Evolutionary conservation across 2,329 filamentous ascomycete genomes (phyloP).

Genomic region (Rhexocercosporidium sp.): DNA sequence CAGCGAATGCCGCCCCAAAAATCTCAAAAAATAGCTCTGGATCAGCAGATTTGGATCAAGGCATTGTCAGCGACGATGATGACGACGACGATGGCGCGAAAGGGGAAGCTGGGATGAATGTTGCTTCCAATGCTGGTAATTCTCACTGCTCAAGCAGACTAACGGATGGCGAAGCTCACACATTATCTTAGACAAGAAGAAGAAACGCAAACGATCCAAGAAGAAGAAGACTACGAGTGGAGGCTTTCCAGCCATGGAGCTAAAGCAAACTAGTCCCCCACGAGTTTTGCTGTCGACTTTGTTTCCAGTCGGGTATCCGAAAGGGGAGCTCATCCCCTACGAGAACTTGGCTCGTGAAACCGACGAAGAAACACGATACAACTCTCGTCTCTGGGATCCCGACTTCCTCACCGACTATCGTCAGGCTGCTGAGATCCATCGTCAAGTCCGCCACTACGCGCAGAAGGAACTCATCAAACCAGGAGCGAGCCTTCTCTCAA

Average conservation of each 20-base stretch:
- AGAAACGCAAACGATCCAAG: slow-evolving; percentile 80
- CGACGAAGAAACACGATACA: slow-evolving; percentile 79
- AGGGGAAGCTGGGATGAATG: slow-evolving; percentile 24
- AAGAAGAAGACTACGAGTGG: slow-evolving; percentile 70
- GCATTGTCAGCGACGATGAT: slow-evolving; percentile 30
- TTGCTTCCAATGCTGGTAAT: slow-evolving; percentile 23
- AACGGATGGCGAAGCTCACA: neutral
- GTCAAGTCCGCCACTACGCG: slow-evolving; percentile 57
- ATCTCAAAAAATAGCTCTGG: slow-evolving; percentile 21
- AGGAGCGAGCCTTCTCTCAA: slow-evolving; percentile 52
- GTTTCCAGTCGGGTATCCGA: slow-evolving; percentile 73
- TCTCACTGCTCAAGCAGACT: neutral
- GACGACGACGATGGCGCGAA: slow-evolving; percentile 31
- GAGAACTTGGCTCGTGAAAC: slow-evolving; percentile 80
- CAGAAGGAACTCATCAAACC: slow-evolving; percentile 53
- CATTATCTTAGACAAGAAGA: slow-evolving; percentile 56
- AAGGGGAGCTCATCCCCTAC: slow-evolving; percentile 79
- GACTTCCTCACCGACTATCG: slow-evolving; percentile 59
- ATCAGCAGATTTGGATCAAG: slow-evolving; percentile 35
- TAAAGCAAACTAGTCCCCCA: slow-evolving; percentile 74
- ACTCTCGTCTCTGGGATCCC: slow-evolving; percentile 74
- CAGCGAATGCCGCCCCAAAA: slow-evolving; percentile 23
- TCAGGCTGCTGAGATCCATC: slow-evolving; percentile 60
- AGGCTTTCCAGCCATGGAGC: slow-evolving; percentile 42
- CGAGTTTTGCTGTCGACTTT: slow-evolving; percentile 74